Conservation (phyloP, 2,329 filamentous ascomycete genomes). For the Diaporthe destruens region DNA sequence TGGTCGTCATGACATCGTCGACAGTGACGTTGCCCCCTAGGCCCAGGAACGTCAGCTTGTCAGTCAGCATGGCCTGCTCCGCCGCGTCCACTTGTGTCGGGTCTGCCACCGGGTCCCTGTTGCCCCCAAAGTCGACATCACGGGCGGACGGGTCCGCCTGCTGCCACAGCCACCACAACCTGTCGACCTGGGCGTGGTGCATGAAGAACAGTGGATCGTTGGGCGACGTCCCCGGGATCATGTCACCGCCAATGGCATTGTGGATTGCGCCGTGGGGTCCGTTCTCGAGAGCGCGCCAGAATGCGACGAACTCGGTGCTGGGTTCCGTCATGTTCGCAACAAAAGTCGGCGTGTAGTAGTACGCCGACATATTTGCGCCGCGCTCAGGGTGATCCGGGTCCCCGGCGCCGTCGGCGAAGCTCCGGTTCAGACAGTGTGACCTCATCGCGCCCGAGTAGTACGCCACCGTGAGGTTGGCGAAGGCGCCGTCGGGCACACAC, state of each 20-base stretch:
- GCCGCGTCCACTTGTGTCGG: background rate
- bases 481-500: conserved; percentile 57
- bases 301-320: background rate
- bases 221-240: conserved; percentile 17
- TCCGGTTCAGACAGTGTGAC: conserved; percentile 49
- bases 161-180: conserved; percentile 34
- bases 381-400: conserved; percentile 49
- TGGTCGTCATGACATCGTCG: conserved; percentile 7
- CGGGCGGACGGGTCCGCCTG: background rate
- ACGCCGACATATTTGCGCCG: conserved; percentile 38
- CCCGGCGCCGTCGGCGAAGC: conserved; percentile 48
- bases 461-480: conserved; percentile 32
- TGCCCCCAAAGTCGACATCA: conserved; percentile 2
- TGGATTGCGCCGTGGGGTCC: conserved; percentile 16
- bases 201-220: conserved; percentile 33
- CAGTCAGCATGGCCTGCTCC: background rate
- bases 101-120: conserved; percentile 10
- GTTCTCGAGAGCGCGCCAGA: conserved; percentile 21
- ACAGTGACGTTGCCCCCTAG: conserved; percentile 18
- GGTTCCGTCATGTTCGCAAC: background rate
- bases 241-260: conserved; percentile 1
- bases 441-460: conserved; percentile 45
- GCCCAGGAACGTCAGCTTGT: background rate
- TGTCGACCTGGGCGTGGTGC: conserved; percentile 33
- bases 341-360: conserved; percentile 19